phyloP scores from a whole-genome alignment of 1,284 basidiomycete species.

The Ustilago crameri region DNA sequence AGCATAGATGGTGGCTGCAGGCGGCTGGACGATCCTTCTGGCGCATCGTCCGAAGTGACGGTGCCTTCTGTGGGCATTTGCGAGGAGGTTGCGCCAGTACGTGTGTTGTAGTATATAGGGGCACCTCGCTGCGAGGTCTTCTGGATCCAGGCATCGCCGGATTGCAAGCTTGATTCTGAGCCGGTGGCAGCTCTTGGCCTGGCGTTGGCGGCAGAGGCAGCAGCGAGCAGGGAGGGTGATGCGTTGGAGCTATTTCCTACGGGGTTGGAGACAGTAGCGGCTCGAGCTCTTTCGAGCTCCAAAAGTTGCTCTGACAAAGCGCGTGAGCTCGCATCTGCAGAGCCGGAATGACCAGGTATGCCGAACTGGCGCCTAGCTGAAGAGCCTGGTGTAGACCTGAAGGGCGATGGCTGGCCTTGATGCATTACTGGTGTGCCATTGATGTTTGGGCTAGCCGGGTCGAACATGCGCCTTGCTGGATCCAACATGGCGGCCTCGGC shows the following conservation, averaged over 20 bases:
- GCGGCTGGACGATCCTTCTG: slow-evolving; percentile 10
- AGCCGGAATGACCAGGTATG: slow-evolving; percentile 5
- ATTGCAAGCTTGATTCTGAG: slow-evolving; percentile 9
- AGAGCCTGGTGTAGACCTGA: slow-evolving; percentile 4
- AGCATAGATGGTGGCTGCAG: slow-evolving; percentile 22
- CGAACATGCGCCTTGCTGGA: slow-evolving; percentile 27
- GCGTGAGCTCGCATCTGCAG: slow-evolving; percentile 6
- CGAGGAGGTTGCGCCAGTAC: slow-evolving; percentile 84
- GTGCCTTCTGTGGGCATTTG: slow-evolving; percentile 75
- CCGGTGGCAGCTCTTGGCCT: slow-evolving; percentile 53
- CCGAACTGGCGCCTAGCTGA: neutral
- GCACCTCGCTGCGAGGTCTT: slow-evolving; percentile 71
- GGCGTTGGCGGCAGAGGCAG: slow-evolving; percentile 15
- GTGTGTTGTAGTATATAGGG: slow-evolving; percentile 93
- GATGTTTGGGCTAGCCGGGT: slow-evolving; percentile 15
- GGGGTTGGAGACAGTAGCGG: slow-evolving; percentile 31
- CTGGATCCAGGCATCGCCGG: slow-evolving; percentile 70
- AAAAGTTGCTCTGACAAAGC: slow-evolving; percentile 22
- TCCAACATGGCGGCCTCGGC: slow-evolving; percentile 57
- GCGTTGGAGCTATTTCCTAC: slow-evolving; percentile 7
- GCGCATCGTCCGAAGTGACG: slow-evolving; percentile 1
- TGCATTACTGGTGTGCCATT: slow-evolving; percentile 10
- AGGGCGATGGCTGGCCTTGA: slow-evolving; percentile 13
- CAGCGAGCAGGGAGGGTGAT: slow-evolving; percentile 20
- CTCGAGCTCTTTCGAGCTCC: slow-evolving; percentile 29